phyloP scores from a whole-genome alignment of 192 early-diverging fungal species.

The Backusella morwellensis region DNA sequence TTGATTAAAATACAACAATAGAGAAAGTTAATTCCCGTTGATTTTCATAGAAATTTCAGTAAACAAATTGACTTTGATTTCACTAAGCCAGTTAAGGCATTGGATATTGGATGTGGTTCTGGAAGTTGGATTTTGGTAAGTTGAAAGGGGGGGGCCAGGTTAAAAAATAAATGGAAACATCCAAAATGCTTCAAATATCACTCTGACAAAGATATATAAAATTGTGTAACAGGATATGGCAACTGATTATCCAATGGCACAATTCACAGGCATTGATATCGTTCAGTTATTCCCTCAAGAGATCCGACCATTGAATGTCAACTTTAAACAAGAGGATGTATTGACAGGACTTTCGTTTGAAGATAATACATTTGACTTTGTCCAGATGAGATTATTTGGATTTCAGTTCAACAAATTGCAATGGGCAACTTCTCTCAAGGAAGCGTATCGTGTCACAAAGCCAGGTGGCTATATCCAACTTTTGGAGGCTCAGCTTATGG shows the following conservation, averaged over 20 bases:
- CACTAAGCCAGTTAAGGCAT: neutral
- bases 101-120: constrained; percentile 28
- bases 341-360: constrained; percentile 17
- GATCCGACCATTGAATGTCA: constrained; percentile 23
- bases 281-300: constrained; percentile 18
- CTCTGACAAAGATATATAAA: neutral
- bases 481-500: constrained; percentile 27
- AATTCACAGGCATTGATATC: constrained; percentile 9
- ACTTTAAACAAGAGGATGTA: constrained; percentile 19
- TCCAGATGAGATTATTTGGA: constrained; percentile 26
- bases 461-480: constrained; percentile 32
- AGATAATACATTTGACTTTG: constrained; percentile 32
- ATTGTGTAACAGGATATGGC: constrained; percentile 6
- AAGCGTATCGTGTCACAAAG: constrained; percentile 23
- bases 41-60: constrained; percentile 12
- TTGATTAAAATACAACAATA: neutral
- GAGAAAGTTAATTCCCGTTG: neutral
- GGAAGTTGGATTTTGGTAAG: constrained; percentile 27
- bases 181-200: too few species aligned
- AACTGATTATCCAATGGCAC: constrained; percentile 3
- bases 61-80: constrained; percentile 10
- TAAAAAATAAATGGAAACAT: neutral
- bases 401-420: constrained; percentile 10
- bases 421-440: constrained; percentile 19
- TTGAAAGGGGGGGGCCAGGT: neutral